phyloP scores from a whole-genome alignment of 768 basidiomycete species.

The Suillus ampliporus region DNA sequence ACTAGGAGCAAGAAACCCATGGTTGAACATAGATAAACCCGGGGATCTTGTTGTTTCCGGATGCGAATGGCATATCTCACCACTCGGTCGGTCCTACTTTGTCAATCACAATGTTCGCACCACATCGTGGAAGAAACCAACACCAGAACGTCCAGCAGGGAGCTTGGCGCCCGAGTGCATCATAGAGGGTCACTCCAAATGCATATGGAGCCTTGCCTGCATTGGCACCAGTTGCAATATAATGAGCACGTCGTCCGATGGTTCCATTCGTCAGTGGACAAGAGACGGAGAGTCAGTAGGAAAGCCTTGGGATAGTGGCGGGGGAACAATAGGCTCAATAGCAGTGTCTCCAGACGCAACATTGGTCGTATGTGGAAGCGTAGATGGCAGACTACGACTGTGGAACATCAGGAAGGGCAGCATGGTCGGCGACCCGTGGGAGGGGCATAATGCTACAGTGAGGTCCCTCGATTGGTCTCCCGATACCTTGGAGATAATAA shows the following conservation, averaged over 20 bases:
- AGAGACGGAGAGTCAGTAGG: not conserved
- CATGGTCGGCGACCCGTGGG: not conserved
- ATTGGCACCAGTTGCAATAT: not conserved
- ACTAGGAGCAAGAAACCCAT: not conserved
- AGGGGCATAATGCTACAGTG: constrained; percentile 5
- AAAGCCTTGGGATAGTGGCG: not conserved
- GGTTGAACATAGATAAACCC: not conserved
- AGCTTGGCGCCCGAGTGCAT: not conserved
- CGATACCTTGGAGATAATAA: constrained; percentile 17
- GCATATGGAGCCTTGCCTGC: not conserved
- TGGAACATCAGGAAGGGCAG: not conserved
- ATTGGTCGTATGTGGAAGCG: not conserved
- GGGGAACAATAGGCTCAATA: not conserved
- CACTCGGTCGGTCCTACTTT: too few species aligned
- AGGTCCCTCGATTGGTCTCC: constrained; percentile 18
- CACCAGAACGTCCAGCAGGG: not conserved
- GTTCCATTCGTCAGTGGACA: not conserved
- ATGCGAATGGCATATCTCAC: not conserved
- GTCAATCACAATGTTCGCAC: not conserved
- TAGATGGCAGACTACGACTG: not conserved
- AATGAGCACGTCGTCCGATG: not conserved
- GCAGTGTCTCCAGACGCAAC: not conserved
- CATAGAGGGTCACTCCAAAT: not conserved
- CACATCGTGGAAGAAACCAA: not conserved
- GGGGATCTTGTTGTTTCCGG: not conserved